These are phyloP conservation scores for Aspergillus incahuasiensis DNA, from an alignment of 495 filamentous ascomycete species.

Conservation along the genomic window DNA sequence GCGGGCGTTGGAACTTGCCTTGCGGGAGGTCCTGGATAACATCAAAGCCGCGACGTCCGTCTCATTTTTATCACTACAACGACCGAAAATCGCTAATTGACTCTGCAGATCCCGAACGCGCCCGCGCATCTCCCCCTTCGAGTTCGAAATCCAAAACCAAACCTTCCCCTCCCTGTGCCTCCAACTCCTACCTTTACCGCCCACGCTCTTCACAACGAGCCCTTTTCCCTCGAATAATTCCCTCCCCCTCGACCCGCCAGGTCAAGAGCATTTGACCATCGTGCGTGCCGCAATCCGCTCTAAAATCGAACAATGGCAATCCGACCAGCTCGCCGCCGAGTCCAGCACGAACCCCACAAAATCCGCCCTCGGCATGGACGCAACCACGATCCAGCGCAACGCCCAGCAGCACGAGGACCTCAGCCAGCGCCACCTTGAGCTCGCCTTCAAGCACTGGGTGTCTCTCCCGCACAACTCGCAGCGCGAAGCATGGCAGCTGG, in stretches of 20 bases:
- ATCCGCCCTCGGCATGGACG: slow-evolving; percentile 26
- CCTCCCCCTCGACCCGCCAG: slow-evolving; percentile 71
- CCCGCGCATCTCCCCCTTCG: slow-evolving; percentile 58
- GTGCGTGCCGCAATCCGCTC: slow-evolving; percentile 60
- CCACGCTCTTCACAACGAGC: slow-evolving; percentile 65
- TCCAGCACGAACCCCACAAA: slow-evolving; percentile 22
- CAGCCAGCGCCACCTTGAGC: slow-evolving; percentile 58
- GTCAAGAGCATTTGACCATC: slow-evolving; percentile 62
- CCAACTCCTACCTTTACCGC: slow-evolving; percentile 71
- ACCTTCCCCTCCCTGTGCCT: slow-evolving; percentile 79
- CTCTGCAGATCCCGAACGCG: slow-evolving; percentile 29
- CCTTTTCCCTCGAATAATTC: slow-evolving; percentile 65
- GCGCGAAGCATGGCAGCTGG: slow-evolving; percentile 69
- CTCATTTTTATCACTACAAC: slow-evolving; percentile 1
- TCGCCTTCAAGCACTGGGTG: slow-evolving; percentile 68
- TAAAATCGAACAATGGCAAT: slow-evolving; percentile 59
- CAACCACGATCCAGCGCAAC: slow-evolving; percentile 41
- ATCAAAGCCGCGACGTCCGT: slow-evolving; percentile 76
- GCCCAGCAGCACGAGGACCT: slow-evolving; percentile 57
- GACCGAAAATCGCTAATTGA: background rate
- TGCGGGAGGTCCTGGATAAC: slow-evolving; percentile 73
- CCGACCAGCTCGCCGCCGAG: slow-evolving; percentile 34
- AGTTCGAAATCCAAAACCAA: slow-evolving; percentile 75
- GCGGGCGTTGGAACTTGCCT: slow-evolving; percentile 75
- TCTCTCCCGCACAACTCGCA: slow-evolving; percentile 50